Base-by-base conservation (phyloP, 352 stramenopile genomes). In the Globisporangium spinosum region DNA sequence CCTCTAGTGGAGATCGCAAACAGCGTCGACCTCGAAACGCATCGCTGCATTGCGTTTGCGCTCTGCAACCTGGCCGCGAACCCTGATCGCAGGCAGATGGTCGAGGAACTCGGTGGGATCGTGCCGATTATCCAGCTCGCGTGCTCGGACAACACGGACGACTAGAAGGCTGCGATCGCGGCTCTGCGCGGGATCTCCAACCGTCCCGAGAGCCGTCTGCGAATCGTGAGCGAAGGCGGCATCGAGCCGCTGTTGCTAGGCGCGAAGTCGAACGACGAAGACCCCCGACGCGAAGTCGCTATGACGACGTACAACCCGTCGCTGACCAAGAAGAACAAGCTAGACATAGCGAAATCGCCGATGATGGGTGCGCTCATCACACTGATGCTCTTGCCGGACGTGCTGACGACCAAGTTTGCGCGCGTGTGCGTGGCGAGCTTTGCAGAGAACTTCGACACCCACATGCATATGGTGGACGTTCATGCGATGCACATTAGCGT, bases 1-100 rank as follows among this genome's bases (percentile, higher is more conserved):
- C 92, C 94, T 10, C 78, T 99, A 13, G 89, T 99, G n/a, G 93
- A 94, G 27, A 86, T 98, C n/a, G 80, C 91, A 17, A 97, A 96
- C 68, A 81, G 77, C 9, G 83, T 94, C 4, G 93, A 99, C 71
- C 60, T 97, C 8, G 97, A 99, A 78, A 98, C 96, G 0, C 93
- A 98, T 72, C 85, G 96, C 8, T 98, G 91, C 67, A 99, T 99
- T 67, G 93, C 95, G 17, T 98, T 98, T 74, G 91, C 96, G 13
- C 78, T 99, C 27, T 98, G 94, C 73, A 99, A 99, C 70, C 85
- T 99, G 7, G 87, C 93, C 4, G 89, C 91, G 1, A 95, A 98
- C 64, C 78, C 87, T 1, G 69, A 77, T 17, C 90, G 94, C 3
- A 79, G 94, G n/a, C 69, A 85, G 40, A 78, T 93, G 65, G 97